Conservation (phyloP, 441 rosid genomes). For the Mallotus repandus region DNA sequence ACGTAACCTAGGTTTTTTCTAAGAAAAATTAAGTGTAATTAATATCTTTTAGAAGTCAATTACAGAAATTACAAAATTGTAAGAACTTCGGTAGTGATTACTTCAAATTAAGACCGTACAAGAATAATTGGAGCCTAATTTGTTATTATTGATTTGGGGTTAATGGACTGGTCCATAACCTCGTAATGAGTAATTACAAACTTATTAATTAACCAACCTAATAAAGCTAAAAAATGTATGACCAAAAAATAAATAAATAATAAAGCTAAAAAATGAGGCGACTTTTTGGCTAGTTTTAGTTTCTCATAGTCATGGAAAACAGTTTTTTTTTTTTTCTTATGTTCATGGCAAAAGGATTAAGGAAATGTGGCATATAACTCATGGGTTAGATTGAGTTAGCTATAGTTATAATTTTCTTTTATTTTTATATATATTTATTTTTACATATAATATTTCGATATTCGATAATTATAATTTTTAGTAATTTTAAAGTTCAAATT, state of each 20-base stretch:
- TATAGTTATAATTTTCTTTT: background rate
- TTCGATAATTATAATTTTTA: too few relatives aligned
- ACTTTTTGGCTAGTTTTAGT: background rate
- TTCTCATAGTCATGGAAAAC: background rate
- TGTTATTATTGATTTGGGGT: constrained; percentile 4
- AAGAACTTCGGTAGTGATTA: too few relatives aligned
- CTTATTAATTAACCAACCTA: constrained; percentile 15
- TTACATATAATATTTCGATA: too few relatives aligned
- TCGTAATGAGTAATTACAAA: background rate
- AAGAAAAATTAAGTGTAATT: too few relatives aligned
- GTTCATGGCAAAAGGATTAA: background rate
- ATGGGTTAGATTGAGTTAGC: background rate
- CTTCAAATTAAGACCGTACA: background rate
- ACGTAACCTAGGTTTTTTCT: too few relatives aligned
- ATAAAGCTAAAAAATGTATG: background rate
- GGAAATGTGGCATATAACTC: background rate
- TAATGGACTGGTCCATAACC: constrained; percentile 13
- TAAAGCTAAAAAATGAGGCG: background rate
- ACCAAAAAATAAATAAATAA: too few relatives aligned
- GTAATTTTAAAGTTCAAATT: too few relatives aligned
- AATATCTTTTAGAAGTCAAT: too few relatives aligned
- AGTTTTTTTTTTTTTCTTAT: too few relatives aligned
- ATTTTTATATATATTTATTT: background rate
- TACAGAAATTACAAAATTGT: too few relatives aligned
- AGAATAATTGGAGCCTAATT: background rate